Evolutionary conservation across 768 basidiomycete genomes (phyloP), one percentile per base, ranked within the genome.

Genomic region (Xerocomus potaroensis): DNA sequence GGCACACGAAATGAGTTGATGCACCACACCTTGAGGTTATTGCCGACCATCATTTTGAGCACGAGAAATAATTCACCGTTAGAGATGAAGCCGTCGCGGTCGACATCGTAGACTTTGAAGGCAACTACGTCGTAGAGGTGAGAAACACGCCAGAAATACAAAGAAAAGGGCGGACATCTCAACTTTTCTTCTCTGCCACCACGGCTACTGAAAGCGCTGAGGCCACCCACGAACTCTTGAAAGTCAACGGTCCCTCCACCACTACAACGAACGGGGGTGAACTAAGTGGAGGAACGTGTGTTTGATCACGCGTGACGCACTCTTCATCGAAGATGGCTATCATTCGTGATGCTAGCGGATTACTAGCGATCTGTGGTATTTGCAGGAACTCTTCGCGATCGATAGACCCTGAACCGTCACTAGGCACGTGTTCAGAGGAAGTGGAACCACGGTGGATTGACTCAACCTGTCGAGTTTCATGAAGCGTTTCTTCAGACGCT

Each of bases 21-120:
- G 18, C 6, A 22, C 47, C 67, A 49, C 39, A 92, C 92, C 77
- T 99, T 99, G 59, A 99, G 73, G 69, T 99, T 99, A 68, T 88
- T 97, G 27, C 96, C 96, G 41, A 98, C 96, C 96, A 99, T 99
- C 91, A 98, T 98, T 78, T 99, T 99, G 54, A 99, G 73, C 31
- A 99, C 96, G 38, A 99, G 73, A 73, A 97, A 99, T 24, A 99
- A 80, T 69, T 99, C 96, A 46, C 96, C 96, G 61, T 99, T 99
- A 11, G 93, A 96, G 66, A 99, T 99, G 70, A 69, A 99, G 8
- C 92, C 93, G 62, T 99, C 96, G 42, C 96, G 79, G 66, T 99
- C 96, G 64, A 99, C 91, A 63, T 99, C 96, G 59, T 99, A 99
- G 41, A 99, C 96, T 66, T 98, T 98, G 82, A 99, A 99, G 21